Evolutionary conservation across 305 asterid species (phyloP), one percentile per base, ranked within the genome.

Genomic region (Solanum hybrid): DNA sequence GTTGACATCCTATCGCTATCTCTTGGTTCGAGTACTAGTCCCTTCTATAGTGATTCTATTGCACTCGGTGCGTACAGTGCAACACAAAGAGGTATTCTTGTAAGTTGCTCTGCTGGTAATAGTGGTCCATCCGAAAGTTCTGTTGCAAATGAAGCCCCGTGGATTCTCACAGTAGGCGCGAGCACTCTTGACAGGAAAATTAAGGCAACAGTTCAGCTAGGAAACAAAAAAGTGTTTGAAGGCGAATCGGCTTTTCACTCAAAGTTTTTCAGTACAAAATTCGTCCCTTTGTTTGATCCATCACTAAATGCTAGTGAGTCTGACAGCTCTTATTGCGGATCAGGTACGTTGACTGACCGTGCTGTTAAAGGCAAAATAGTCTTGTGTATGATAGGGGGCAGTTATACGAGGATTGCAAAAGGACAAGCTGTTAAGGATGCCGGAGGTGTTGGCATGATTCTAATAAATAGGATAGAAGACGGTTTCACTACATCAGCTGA

Each of bases 151-250:
- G 3, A 0, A 2, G 97, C 97, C 1, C 94, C 98, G 0, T 7
- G 0, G 1, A 29, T 95, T 16, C 96, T 96, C 26, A 95, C 97
- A 0, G 97, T 94, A 7, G 98, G 98, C 16, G 96, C 97, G 1
- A 92, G 95, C 92, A 91, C 93, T 5, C 79, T 88, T 16, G 97
- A 96, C 32, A 85, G 94, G 31, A 90, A 91, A 37, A 16, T 93
- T 10, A 86, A 72, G 64, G 94, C 96, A 2, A 91, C 93, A 0
- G 95, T 91, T 1, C 85, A 92, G 29, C 94, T 96, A 1, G 98
- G 97, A 14, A 91, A 95, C 91, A 87, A 82, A 0, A 89, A 91
- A 20, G 64, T 86, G 73, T 88, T 92, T 1, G 42, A 89, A 6
- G 97, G 97, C 0, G 94, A 96, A 72, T 91, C 96, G 0, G 71